These are phyloP conservation scores for Williopsis jadinii DNA, from an alignment of 1,139 yeast species.

Conservation along the genomic window DNA sequence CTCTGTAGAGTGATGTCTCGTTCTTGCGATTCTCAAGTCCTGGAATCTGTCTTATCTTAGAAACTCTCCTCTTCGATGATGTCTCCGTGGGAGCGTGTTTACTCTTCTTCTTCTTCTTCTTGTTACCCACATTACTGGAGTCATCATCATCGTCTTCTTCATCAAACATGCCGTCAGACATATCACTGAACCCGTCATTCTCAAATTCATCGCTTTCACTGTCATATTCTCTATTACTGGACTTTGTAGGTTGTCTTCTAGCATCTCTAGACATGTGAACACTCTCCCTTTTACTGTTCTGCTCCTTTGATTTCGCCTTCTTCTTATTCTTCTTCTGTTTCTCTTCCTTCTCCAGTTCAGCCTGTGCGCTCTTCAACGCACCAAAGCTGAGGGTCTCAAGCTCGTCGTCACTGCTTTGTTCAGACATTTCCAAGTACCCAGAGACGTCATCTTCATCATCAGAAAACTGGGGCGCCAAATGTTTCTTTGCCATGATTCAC, in stretches of 20 bases:
- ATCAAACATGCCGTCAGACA: slow-evolving; percentile 13
- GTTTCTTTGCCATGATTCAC: slow-evolving; percentile 5
- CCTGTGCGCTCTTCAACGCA: slow-evolving; percentile 51
- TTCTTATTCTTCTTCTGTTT: slow-evolving; percentile 10
- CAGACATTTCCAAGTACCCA: slow-evolving; percentile 11
- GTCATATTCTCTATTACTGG: slow-evolving; percentile 16
- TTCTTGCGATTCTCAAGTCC: slow-evolving; percentile 46
- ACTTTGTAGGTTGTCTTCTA: not conserved
- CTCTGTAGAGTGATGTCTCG: slow-evolving; percentile 48
- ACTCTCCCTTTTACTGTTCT: slow-evolving; percentile 12
- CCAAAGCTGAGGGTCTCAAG: slow-evolving; percentile 48
- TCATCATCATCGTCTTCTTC: slow-evolving; percentile 9
- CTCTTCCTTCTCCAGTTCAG: slow-evolving; percentile 33
- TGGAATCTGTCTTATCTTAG: slow-evolving; percentile 65
- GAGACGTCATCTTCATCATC: slow-evolving; percentile 12
- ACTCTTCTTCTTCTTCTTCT: slow-evolving; percentile 28
- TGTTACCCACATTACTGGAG: slow-evolving; percentile 8
- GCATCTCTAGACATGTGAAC: slow-evolving; percentile 16
- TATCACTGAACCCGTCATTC: slow-evolving; percentile 18
- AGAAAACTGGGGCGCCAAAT: slow-evolving; percentile 1
- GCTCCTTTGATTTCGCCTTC: slow-evolving; percentile 15
- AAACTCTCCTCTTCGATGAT: slow-evolving; percentile 66
- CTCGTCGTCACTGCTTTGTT: slow-evolving; percentile 31
- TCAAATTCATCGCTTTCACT: slow-evolving; percentile 9
- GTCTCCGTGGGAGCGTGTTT: slow-evolving; percentile 81